Percentiles rank a stretch among this genome's conserved stretches.
Evolutionary conservation across 805 yeast genomes (phyloP).

Genomic region (Hanseniaspora singularis): DNA sequence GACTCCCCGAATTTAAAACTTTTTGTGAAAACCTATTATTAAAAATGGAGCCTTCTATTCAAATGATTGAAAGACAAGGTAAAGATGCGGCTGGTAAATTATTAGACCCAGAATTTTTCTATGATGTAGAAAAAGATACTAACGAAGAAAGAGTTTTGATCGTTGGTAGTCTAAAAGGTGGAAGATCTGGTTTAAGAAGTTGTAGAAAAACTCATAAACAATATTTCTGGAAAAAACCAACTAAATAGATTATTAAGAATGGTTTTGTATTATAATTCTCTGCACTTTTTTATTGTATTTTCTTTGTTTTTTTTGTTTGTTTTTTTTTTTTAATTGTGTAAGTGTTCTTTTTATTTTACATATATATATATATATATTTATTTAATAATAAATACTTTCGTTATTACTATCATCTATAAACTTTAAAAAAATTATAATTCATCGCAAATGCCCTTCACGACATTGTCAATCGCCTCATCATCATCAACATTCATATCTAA

Average conservation of each 20-base stretch:
- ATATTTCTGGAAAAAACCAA: slow-evolving; percentile 40
- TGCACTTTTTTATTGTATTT: too few relatives aligned
- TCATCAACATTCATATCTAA: slow-evolving; percentile 4
- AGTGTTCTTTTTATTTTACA: background rate
- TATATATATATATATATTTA: slow-evolving; percentile 1
- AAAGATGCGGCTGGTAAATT: slow-evolving; percentile 96
- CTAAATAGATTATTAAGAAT: slow-evolving; percentile 21
- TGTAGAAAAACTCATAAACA: slow-evolving; percentile 92
- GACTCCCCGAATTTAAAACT: slow-evolving; percentile 30
- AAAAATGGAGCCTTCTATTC: slow-evolving; percentile 44
- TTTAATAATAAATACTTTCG: background rate
- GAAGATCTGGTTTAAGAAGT: slow-evolving; percentile 62
- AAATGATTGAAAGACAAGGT: slow-evolving; percentile 79
- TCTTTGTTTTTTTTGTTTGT: too few relatives aligned
- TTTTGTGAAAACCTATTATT: slow-evolving; percentile 30
- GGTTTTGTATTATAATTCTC: too few relatives aligned
- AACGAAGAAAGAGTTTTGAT: slow-evolving; percentile 57
- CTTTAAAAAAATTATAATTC: background rate
- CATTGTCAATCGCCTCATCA: background rate
- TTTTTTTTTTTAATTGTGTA: background rate
- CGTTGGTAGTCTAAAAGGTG: slow-evolving; percentile 69
- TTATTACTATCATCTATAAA: too few relatives aligned
- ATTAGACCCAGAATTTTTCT: slow-evolving; percentile 86
- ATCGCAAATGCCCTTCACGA: background rate
- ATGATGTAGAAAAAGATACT: slow-evolving; percentile 68